Base-by-base conservation (phyloP, 768 basidiomycete species). In the Russula sp. region DNA sequence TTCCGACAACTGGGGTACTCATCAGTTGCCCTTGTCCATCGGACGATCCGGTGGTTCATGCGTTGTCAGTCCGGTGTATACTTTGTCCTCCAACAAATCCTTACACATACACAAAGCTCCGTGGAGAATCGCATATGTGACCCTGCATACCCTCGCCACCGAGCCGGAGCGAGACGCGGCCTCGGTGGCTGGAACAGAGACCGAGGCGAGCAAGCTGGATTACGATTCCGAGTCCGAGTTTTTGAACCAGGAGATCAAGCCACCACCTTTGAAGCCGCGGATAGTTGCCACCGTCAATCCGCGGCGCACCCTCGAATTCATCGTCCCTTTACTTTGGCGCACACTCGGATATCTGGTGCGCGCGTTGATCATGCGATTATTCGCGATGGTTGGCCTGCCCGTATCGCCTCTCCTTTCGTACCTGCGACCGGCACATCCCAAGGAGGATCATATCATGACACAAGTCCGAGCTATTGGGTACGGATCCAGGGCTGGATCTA, bases 91-190 rank as follows among this genome's bases (percentile, higher is more conserved):
- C 51, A 45, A 57, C 59, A 55, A 61, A 22, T 40, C 52, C 55
- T 62, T 44, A 65, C 48, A 57, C 20, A 47, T 56, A 47, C 67
- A 67, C 27, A 66, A 61, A 63, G 61, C 55, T 32, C 45, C 62
- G 44, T 76, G 75, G 70, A 70, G 72, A 44, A 61, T 77, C 22
- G 73, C 75, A 10, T 69, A 81, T 9, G 67, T 77, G 35, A 75
- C 73, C 18, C 70, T 74, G 0, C 70, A 75, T 59, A 58, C 48
- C 6, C 62, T 68, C 54, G 64, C 71, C 61, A 40, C 51, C 63
- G 57, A 50, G 59, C 42, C 49, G 42, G 45, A 32, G 34, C 42
- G 67, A 37, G 45, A 49, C 44, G 10, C 50, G 9, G 49, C 59
- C 42, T 55, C 42, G 31, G 55, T 51, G 22, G 59, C 37, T 18